Evolutionary conservation across 1,139 yeast genomes (phyloP), one percentile per base, ranked within the genome.

Genomic region (Kazachstania sp.): DNA sequence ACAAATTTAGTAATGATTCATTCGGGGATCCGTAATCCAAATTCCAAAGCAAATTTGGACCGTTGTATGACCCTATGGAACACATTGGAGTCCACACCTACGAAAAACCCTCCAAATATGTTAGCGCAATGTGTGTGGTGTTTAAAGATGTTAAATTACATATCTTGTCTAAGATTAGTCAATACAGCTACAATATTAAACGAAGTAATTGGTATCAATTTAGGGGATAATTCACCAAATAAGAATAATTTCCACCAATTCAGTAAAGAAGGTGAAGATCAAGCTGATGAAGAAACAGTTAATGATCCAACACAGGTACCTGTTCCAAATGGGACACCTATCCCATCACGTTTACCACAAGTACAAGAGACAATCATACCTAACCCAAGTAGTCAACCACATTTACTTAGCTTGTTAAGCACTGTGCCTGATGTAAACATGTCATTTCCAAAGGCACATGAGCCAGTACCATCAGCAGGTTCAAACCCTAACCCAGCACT

Each of bases 91-190:
- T 39, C 39, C n/a, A 46, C 51, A 16, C 58, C 39, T 11, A 52
- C 56, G 18, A 53, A 46, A 26, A 54, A 53, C 42, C 54, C 54
- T 11, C 58, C 64, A 3, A 57, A 71, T 43, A 81, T 81, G 86
- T 78, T 76, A 11, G 70, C 72, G 45, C 86, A 81, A 58, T 78
- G 83, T 57, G 60, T 78, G 29, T 81, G 86, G 86, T 81, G 79
- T 1, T 60, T 81, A 37, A 78, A 78, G 51, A 76, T 74, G 69
- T 67, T 79, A 45, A 78, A 77, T 54, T 75, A 76, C 50, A 71
- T 78, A 53, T 63, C 78, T 43, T 64, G 73, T 15, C 64, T 77
- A 48, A 65, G 79, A 46, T 64, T 78, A 45, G 63, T 69, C 46
- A 74, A 75, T 50, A 70, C 76, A 29, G 61, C 71, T 23, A 47